These are phyloP conservation scores for Arthrobotrys entomopaga DNA, from an alignment of 2,329 filamentous ascomycete species.

Conservation along the genomic window DNA sequence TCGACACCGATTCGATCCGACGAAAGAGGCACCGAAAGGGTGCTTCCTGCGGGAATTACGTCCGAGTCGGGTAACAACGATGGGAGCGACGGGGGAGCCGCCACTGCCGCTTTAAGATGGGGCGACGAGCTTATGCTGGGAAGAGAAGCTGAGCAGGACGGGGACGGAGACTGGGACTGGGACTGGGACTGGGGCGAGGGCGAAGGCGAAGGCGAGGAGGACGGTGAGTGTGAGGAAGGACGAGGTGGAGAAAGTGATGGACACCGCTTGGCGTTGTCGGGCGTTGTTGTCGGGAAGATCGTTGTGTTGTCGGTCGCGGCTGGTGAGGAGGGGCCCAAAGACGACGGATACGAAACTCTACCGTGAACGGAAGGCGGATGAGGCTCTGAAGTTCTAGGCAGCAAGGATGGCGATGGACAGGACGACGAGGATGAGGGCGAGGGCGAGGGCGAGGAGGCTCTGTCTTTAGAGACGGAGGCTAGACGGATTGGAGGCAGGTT, in stretches of 20 bases:
- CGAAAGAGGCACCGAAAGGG: neutral
- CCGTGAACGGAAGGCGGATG: slow-evolving; percentile 45
- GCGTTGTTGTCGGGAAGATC: neutral
- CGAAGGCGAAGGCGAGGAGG: slow-evolving; percentile 7
- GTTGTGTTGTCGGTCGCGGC: slow-evolving; percentile 50
- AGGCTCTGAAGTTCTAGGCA: slow-evolving; percentile 52
- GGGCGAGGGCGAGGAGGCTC: slow-evolving; percentile 24
- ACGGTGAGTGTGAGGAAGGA: neutral
- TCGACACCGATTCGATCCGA: slow-evolving; percentile 35
- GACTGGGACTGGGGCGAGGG: neutral
- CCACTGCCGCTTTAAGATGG: too few relatives aligned
- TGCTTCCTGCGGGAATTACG: neutral
- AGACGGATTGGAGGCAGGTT: slow-evolving; percentile 53
- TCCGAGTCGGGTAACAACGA: neutral
- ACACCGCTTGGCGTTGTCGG: slow-evolving; percentile 18
- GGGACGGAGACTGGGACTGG: slow-evolving; percentile 4
- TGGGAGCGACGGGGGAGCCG: neutral
- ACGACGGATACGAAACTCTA: slow-evolving; percentile 13
- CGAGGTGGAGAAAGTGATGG: slow-evolving; percentile 19
- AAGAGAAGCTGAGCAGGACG: too few relatives aligned
- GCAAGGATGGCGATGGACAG: slow-evolving; percentile 38
- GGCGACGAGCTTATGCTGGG: too few relatives aligned
- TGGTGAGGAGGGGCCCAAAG: too few relatives aligned
- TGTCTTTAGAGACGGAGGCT: slow-evolving; percentile 26
- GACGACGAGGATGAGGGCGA: slow-evolving; percentile 9